Percentiles rank a stretch among this genome's conserved stretches.
These are phyloP conservation scores for Musa schizocarpa DNA, from an alignment of 176 grass and related monocot species.

Conservation along the genomic window DNA sequence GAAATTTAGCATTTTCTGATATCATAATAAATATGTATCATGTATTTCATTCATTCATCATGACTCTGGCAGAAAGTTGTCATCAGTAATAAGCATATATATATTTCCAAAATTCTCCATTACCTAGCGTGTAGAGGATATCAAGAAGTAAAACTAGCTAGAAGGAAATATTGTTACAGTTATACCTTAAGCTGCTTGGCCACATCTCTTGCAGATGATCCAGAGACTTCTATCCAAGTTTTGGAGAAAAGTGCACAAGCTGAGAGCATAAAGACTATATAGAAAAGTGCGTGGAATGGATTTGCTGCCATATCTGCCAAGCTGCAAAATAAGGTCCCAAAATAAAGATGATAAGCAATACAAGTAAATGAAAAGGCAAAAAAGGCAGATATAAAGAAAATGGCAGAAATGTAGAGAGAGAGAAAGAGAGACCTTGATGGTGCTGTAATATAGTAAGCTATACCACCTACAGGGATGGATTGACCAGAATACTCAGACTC, in stretches of 20 bases:
- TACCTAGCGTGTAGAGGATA: not conserved
- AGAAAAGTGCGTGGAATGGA: constrained; percentile 90
- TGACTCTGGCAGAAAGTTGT: not conserved
- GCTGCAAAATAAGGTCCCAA: constrained; percentile 33
- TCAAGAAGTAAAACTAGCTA: not conserved
- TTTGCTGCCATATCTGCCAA: constrained; percentile 81
- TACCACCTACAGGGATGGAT: constrained; percentile 75
- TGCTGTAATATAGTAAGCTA: constrained; percentile 94
- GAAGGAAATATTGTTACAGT: not conserved
- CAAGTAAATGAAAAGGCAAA: constrained; percentile 18
- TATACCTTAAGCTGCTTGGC: constrained; percentile 90
- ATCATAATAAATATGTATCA: not conserved
- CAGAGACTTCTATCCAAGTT: constrained; percentile 94
- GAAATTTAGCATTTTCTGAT: no score
- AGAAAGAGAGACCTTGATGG: constrained; percentile 57
- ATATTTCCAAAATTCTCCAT: not conserved
- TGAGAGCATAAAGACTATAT: constrained; percentile 79
- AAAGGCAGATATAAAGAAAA: not conserved
- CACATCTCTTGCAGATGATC: constrained; percentile 87
- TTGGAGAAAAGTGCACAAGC: constrained; percentile 87
- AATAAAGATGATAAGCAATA: constrained; percentile 10
- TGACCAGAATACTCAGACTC: constrained; percentile 89
- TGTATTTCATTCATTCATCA: not conserved
- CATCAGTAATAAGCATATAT: no score
- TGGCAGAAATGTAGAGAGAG: not conserved